These are phyloP conservation scores for Lachnellula cervina DNA, from an alignment of 2,329 filamentous ascomycete genomes.

Conservation along the genomic window DNA sequence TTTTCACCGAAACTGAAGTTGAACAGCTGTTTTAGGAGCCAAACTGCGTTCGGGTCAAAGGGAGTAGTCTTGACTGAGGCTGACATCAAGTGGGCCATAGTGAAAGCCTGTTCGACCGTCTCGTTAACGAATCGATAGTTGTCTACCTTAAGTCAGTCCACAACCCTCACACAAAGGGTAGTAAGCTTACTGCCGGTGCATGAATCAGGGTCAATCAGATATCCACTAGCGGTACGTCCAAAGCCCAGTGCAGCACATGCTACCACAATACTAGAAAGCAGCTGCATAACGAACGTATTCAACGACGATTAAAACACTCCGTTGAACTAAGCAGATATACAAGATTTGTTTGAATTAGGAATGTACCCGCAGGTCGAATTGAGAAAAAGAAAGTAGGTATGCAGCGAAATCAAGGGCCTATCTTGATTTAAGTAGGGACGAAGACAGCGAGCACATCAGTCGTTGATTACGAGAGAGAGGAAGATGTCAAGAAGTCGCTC, in stretches of 20 bases:
- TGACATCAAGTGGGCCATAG: neutral
- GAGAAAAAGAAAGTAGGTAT: neutral
- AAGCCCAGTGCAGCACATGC: neutral
- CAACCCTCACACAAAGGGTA: neutral
- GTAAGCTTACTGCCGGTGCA: neutral
- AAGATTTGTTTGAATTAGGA: neutral
- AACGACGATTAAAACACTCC: neutral
- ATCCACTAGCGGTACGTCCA: neutral
- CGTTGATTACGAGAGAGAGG: neutral
- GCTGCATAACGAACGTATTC: neutral
- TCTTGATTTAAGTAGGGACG: neutral
- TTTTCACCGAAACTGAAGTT: no score
- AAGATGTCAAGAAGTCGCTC: no score
- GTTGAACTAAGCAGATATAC: neutral
- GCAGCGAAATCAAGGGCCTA: neutral
- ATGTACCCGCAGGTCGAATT: neutral
- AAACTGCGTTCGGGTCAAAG: neutral
- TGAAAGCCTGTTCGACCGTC: neutral
- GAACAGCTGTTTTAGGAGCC: neutral
- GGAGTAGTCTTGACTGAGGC: neutral
- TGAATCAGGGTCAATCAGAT: neutral
- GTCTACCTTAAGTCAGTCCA: neutral
- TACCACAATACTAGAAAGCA: neutral
- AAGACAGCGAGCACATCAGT: neutral
- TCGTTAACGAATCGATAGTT: neutral